These are phyloP conservation scores for Penicillium verrucosum DNA, from an alignment of 2,329 filamentous ascomycete genomes.

Conservation along the genomic window DNA sequence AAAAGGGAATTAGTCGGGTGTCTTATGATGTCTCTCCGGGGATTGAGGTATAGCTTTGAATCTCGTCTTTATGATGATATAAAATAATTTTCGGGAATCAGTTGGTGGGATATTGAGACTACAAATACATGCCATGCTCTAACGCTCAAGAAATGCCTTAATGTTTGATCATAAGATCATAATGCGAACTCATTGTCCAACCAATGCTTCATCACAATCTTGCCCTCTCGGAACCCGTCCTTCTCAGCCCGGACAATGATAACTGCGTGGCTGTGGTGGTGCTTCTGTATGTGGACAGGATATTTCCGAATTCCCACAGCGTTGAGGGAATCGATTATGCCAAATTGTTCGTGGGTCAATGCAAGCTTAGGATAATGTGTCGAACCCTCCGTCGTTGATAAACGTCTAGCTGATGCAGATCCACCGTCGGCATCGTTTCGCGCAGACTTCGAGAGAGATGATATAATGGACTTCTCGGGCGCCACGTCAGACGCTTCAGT, in stretches of 20 bases:
- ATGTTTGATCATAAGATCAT: constrained; percentile 31
- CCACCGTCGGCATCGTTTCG: neutral
- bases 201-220: constrained; percentile 77
- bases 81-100: neutral
- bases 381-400: neutral
- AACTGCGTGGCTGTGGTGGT: constrained; percentile 80
- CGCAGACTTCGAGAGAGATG: neutral
- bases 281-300: constrained; percentile 56
- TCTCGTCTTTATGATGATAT: neutral
- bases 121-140: constrained; percentile 4
- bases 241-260: constrained; percentile 74
- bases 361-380: constrained; percentile 65
- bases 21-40: constrained; percentile 26
- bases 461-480: constrained; percentile 29
- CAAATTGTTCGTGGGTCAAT: constrained; percentile 74
- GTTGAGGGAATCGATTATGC: constrained; percentile 77
- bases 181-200: constrained; percentile 68
- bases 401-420: neutral
- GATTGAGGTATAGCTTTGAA: constrained; percentile 1
- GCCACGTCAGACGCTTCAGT: constrained; percentile 16
- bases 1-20: constrained; percentile 30
- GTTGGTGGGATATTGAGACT: neutral
- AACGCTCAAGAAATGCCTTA: neutral
- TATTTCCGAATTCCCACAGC: constrained; percentile 57
- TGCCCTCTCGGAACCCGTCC: constrained; percentile 72